Base-by-base conservation (phyloP, 208 protist genomes). In the Crithidia brevicula region DNA sequence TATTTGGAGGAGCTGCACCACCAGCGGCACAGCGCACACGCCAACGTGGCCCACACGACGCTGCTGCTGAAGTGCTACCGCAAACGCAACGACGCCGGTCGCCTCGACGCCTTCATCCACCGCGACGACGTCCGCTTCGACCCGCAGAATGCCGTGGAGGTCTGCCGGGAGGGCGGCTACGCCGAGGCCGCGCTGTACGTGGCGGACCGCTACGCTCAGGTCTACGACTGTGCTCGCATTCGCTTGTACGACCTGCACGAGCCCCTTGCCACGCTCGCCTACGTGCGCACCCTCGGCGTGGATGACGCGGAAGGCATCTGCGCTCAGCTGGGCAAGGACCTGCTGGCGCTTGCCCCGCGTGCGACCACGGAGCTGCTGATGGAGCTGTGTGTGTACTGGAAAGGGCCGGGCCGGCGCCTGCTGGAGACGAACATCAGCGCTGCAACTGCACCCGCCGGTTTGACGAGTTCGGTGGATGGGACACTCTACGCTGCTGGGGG, bases 31-130 rank as follows among this genome's bases (percentile, higher is more conserved):
- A 57, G 52, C 45, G 67, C 47, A 16, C 30, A 89, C 18, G 96
- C 95, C 42, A 98, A 92, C 34, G 72, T 91, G 16, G 91, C 98
- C 46, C 97, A 99, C 82, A 99, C 98, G 0, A 99, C 98, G 8
- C 83, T 99, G 18, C 79, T 99, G 10, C 81, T 99, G 8, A 98
- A 98, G 58, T 98, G 97, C 77, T 99, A 99, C 85, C 98, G 96
- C 27, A 98, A 98, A 65, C 79, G 97, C 18, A 96, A 96, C 51
- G 91, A 99, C 45, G 91, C 84, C 11, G 76, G 64, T 30, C 91
- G 95, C 53, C 74, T 99, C 5, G 79, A 88, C 27, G 85, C 83
- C 23, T 99, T 99, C 53, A 92, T 99, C 59, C 93, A 87, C 56
- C 74, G 81, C 36, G 72, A 83, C 34, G 92, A 98, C 56, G 80